Conservation (phyloP, 108 stramenopile species). For the Craspedostauros australis region DNA sequence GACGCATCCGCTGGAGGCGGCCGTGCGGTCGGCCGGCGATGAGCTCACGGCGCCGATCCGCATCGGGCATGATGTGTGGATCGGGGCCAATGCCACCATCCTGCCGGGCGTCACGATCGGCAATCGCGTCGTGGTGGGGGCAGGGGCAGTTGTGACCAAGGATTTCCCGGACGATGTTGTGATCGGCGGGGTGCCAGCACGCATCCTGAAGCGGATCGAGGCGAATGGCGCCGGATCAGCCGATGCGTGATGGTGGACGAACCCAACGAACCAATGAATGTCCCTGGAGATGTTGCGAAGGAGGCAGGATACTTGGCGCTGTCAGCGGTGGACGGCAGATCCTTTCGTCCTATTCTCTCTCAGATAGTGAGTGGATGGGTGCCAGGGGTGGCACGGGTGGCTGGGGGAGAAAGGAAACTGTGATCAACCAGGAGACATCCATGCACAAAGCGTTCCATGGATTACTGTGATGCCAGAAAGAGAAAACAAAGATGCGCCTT, state of each 20-base stretch:
- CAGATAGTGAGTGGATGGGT: no score
- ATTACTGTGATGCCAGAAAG: no score
- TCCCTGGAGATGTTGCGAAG: no score
- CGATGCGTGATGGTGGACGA: neutral
- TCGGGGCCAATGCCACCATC: constrained; percentile 59
- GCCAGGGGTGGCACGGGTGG: no score
- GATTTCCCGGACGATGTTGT: constrained; percentile 35
- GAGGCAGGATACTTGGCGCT: no score
- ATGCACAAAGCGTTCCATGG: no score
- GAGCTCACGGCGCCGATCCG: constrained; percentile 47
- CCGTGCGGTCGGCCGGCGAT: constrained; percentile 16
- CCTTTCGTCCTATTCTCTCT: no score
- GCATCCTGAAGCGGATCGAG: constrained; percentile 19
- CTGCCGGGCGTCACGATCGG: constrained; percentile 44
- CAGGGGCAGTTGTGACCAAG: constrained; percentile 48
- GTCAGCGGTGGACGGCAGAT: no score
- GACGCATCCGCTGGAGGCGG: constrained; percentile 43
- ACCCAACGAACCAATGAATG: no score
- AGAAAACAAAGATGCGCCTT: no score
- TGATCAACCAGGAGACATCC: no score
- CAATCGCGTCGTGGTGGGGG: constrained; percentile 37
- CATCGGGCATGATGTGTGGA: constrained; percentile 54
- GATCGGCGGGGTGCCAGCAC: constrained; percentile 50
- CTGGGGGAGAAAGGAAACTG: no score
- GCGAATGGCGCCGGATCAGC: neutral